These are phyloP conservation scores for Aspergillus sp. DNA, from an alignment of 2,329 filamentous ascomycete species.

Conservation along the genomic window DNA sequence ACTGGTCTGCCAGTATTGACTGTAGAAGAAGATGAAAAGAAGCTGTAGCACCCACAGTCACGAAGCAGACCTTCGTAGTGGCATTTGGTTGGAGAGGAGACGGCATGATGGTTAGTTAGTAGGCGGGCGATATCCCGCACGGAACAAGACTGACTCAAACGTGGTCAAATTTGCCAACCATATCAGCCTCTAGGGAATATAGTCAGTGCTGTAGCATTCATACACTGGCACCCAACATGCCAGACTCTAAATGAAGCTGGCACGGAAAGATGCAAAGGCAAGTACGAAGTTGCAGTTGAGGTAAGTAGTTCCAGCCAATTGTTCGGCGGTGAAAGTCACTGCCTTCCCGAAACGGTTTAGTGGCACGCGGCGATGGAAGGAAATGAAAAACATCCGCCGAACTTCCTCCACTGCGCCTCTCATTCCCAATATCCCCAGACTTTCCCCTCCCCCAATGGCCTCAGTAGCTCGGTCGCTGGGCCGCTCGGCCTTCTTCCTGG, in stretches of 20 bases:
- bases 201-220: no score
- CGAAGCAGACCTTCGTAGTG: conserved; percentile 64
- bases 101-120: conserved; percentile 14
- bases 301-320: neutral
- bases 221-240: neutral
- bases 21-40: conserved; percentile 73
- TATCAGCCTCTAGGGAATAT: no score
- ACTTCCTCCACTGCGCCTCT: conserved; percentile 18
- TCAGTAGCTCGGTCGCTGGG: conserved; percentile 41
- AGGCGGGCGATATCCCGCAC: no score
- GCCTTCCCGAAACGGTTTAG: conserved; percentile 25
- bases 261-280: no score
- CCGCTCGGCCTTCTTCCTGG: conserved; percentile 37
- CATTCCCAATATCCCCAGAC: conserved; percentile 16
- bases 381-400: conserved; percentile 21
- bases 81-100: conserved; percentile 6
- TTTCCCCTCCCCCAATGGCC: conserved; percentile 38
- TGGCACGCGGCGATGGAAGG: conserved; percentile 15
- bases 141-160: no score
- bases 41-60: conserved; percentile 91
- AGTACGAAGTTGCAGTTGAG: no score
- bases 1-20: conserved; percentile 62
- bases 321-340: neutral
- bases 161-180: no score
- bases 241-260: neutral